Percentiles rank a stretch among this genome's conserved stretches.
phyloP scores from a whole-genome alignment of 1,284 basidiomycete genomes.

The Papiliotrema nemorosa region DNA sequence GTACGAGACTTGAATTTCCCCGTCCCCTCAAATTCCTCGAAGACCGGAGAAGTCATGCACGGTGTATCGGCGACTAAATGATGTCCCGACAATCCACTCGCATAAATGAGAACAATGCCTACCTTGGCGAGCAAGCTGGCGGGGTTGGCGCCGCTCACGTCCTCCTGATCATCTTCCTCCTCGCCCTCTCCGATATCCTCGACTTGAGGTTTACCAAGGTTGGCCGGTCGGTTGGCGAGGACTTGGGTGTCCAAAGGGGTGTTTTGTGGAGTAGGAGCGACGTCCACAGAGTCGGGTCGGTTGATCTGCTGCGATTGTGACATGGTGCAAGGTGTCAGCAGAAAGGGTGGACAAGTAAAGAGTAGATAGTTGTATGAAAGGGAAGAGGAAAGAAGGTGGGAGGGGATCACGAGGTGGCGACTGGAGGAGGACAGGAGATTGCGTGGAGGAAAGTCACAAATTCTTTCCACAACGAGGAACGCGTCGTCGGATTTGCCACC shows the following conservation, averaged over 20 bases:
- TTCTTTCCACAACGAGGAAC: no score
- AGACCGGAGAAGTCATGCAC: no score
- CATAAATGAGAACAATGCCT: no score
- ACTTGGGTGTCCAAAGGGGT: conserved; percentile 69
- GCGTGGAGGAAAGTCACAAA: neutral
- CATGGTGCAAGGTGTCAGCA: conserved; percentile 19
- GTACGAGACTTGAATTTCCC: no score
- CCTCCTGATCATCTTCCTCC: conserved; percentile 51
- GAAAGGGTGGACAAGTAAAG: neutral
- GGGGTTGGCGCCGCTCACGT: conserved; percentile 51
- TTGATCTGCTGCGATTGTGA: conserved; percentile 43
- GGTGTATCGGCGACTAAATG: no score
- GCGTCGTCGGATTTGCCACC: neutral
- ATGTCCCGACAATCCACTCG: no score
- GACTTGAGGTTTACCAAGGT: conserved; percentile 66
- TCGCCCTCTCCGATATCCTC: conserved; percentile 61
- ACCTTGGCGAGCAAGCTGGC: conserved; percentile 48
- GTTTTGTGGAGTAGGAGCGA: conserved; percentile 75
- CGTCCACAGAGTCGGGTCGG: conserved; percentile 33
- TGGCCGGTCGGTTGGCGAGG: conserved; percentile 58
- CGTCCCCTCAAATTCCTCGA: neutral
- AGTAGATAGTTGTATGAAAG: neutral
- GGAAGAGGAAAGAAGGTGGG: neutral
- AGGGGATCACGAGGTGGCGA: neutral
- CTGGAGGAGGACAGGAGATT: neutral